Conservation (phyloP, 2,329 filamentous ascomycete genomes). For the Claviceps maximensis region DNA sequence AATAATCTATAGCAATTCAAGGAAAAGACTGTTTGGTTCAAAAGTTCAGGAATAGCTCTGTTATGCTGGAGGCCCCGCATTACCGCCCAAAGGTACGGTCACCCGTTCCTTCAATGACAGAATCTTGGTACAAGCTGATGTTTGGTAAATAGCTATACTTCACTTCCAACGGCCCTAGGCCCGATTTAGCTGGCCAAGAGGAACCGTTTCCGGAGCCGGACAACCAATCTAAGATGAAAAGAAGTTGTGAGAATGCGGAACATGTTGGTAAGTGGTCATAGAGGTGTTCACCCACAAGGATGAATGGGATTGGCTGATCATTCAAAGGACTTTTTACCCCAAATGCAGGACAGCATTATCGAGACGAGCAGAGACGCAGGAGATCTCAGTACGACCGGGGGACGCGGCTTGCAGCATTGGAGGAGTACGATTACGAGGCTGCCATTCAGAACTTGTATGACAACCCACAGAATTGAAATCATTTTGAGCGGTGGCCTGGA, state of each 20-base stretch:
- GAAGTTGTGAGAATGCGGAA: slow-evolving; percentile 76
- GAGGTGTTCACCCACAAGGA: background rate
- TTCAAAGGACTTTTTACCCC: slow-evolving; percentile 64
- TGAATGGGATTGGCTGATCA: background rate
- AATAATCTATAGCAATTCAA: slow-evolving; percentile 55
- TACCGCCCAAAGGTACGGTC: slow-evolving; percentile 69
- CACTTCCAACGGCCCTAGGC: slow-evolving; percentile 33
- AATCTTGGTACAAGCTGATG: background rate
- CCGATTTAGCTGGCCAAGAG: slow-evolving; percentile 51
- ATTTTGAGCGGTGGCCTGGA: background rate
- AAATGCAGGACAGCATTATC: slow-evolving; percentile 57
- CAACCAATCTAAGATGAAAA: slow-evolving; percentile 76
- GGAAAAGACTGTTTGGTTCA: slow-evolving; percentile 81
- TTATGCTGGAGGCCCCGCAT: slow-evolving; percentile 74
- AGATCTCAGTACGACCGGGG: slow-evolving; percentile 73
- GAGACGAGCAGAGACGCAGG: slow-evolving; percentile 63
- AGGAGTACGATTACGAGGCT: slow-evolving; percentile 44
- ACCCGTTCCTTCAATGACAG: background rate
- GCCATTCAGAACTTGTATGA: slow-evolving; percentile 27
- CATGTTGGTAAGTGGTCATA: slow-evolving; percentile 53
- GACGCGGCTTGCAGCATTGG: slow-evolving; percentile 55
- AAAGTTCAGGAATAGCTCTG: slow-evolving; percentile 92
- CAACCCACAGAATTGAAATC: slow-evolving; percentile 1
- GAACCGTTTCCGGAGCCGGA: slow-evolving; percentile 66
- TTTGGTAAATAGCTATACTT: slow-evolving; percentile 32